Conservation (phyloP, 2,329 filamentous ascomycete species). For the Cercospora berteroae region DNA sequence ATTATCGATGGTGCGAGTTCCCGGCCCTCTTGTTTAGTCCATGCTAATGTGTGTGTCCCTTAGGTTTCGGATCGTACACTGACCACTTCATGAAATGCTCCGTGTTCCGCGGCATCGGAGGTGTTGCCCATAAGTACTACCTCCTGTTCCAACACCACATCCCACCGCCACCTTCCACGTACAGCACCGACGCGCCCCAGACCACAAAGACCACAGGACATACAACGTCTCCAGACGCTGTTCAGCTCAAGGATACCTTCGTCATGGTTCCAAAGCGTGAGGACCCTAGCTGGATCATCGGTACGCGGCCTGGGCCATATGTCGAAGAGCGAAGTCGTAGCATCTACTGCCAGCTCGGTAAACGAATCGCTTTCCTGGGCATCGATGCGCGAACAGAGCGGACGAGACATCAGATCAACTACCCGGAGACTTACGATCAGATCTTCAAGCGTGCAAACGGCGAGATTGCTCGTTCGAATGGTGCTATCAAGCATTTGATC, state of each 20-base stretch:
- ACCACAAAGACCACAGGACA: slow-evolving; percentile 47
- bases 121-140: slow-evolving; percentile 57
- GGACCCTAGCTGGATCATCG: slow-evolving; percentile 76
- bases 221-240: slow-evolving; percentile 61
- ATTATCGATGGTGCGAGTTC: slow-evolving; percentile 56
- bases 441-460: slow-evolving; percentile 56
- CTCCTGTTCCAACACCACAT: slow-evolving; percentile 72
- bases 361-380: slow-evolving; percentile 63
- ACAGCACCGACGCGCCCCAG: slow-evolving; percentile 68
- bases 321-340: slow-evolving; percentile 61
- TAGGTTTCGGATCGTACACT: slow-evolving; percentile 55
- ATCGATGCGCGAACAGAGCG: slow-evolving; percentile 66
- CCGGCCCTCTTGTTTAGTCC: not conserved
- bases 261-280: slow-evolving; percentile 59
- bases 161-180: slow-evolving; percentile 79
- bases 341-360: slow-evolving; percentile 63
- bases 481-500: slow-evolving; percentile 61
- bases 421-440: slow-evolving; percentile 62
- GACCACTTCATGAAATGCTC: slow-evolving; percentile 66
- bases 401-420: slow-evolving; percentile 91
- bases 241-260: slow-evolving; percentile 71
- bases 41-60: slow-evolving; percentile 42
- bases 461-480: slow-evolving; percentile 52
- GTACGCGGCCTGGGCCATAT: slow-evolving; percentile 67
- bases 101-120: slow-evolving; percentile 65